Evolutionary conservation across 768 basidiomycete genomes (phyloP), one percentile per base, ranked within the genome.

Genomic region (Phanerochaete sordida): DNA sequence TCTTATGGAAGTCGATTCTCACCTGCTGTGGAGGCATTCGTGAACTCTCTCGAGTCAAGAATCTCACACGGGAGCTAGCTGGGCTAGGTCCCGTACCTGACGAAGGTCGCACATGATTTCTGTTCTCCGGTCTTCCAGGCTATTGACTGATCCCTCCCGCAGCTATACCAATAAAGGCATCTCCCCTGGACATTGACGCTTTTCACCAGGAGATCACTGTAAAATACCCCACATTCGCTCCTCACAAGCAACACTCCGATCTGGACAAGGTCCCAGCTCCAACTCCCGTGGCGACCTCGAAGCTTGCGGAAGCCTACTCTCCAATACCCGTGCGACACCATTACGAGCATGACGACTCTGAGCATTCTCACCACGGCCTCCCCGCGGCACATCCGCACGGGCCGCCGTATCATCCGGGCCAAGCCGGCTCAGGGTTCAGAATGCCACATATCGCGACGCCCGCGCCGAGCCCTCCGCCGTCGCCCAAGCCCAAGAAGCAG

Each of bases 401-500:
- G 26, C 75, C 76, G 30, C 60, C 72, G 8, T 79, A 73, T 63
- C 66, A 65, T 49, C 51, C 65, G 50, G 63, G 61, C 30, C 75
- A 74, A 45, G 76, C 78, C 53, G 73, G 78, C 71, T 68, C 75
- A 65, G 64, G 74, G 9, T 83, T 75, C 66, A 75, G 82, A 28
- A 67, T 70, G 26, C 84, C 82, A 16, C 90, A 91, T 68, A 87
- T 93, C 1, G 83, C 87, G 13, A 98, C 95, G 3, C 95, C 95
- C 6, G 93, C 94, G 26, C 94, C 95, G 1, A 86, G 93, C 0
- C 95, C 95, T 0, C 91, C 92, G 0, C 79, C 84, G 7, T 83
- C 85, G 33, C 91, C 86, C 1, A 98, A 96, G 69, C 93, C 92
- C 11, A 99, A 99, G 78, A 98, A 98, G 72, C 96, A 96, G 70